Percentiles rank a stretch among this genome's conserved stretches.
Evolutionary conservation across 1,284 basidiomycete species (phyloP).

Genomic region (Puccinia triticina): DNA sequence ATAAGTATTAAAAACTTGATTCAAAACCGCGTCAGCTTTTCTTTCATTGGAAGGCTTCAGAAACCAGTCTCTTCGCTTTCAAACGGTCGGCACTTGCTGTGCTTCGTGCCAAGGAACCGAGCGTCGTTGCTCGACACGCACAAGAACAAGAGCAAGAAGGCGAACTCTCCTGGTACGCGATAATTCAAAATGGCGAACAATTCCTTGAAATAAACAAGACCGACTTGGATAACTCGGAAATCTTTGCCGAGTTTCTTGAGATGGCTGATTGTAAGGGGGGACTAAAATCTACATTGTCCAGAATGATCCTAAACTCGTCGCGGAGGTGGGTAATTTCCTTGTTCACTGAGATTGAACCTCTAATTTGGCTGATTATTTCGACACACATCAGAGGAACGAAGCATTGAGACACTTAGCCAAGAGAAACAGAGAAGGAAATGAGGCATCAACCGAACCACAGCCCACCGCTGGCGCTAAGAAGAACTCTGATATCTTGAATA

Average conservation of each 20-base stretch:
- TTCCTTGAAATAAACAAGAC: not conserved
- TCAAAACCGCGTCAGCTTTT: not conserved
- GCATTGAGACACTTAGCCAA: not conserved
- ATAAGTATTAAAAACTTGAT: not conserved
- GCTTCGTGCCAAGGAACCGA: not conserved
- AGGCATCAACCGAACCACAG: not conserved
- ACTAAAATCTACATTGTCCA: not conserved
- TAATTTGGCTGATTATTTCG: too few species aligned
- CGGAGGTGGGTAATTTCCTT: not conserved
- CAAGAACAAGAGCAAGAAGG: not conserved
- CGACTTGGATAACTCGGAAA: not conserved
- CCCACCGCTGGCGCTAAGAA: not conserved
- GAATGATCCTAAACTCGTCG: not conserved
- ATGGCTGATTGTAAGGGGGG: not conserved
- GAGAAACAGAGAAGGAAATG: not conserved
- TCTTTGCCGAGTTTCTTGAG: not conserved
- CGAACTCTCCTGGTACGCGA: not conserved
- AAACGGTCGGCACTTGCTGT: not conserved
- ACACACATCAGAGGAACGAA: not conserved
- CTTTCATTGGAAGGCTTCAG: not conserved
- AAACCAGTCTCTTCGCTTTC: not conserved
- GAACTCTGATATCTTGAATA: not conserved
- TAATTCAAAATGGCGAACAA: not conserved
- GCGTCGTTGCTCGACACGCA: not conserved
- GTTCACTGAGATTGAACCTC: not conserved